A percentile compares a stretch with the other conserved stretches of the same genome.
phyloP scores from a whole-genome alignment of 441 rosid species.

The Arabidopsis hybrid region DNA sequence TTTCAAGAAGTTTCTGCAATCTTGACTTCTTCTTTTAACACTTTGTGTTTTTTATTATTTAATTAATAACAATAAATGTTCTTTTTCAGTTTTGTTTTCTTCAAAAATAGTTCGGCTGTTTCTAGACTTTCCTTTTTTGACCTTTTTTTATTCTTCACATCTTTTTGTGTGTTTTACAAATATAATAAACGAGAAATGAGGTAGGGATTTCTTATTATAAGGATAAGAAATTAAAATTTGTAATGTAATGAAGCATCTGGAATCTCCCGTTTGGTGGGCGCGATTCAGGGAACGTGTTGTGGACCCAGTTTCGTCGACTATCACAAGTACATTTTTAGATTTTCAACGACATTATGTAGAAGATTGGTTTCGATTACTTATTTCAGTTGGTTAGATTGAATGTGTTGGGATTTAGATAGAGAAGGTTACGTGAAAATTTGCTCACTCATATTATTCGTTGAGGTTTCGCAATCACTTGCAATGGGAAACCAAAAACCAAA shows the following conservation, averaged over 20 bases:
- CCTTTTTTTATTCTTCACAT: neutral
- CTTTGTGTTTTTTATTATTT: neutral
- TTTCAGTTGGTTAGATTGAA: neutral
- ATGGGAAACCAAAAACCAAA: neutral
- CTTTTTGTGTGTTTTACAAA: neutral
- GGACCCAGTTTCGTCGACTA: neutral
- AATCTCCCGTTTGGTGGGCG: constrained; percentile 38
- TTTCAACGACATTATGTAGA: too few species aligned
- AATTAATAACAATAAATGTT: constrained; percentile 14
- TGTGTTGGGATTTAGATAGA: neutral
- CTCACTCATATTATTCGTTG: neutral
- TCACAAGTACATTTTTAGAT: neutral
- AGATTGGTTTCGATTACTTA: neutral
- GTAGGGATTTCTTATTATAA: constrained; percentile 1
- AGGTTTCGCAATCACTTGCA: neutral
- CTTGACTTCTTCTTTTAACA: constrained; percentile 37
- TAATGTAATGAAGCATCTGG: constrained; percentile 35
- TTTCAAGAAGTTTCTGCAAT: constrained; percentile 45
- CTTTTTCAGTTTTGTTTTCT: neutral
- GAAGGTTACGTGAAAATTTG: neutral
- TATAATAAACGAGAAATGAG: neutral
- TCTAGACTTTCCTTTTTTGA: constrained; percentile 15
- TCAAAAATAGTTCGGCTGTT: constrained; percentile 2
- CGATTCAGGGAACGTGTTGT: constrained; percentile 24
- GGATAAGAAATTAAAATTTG: neutral